Evolutionary conservation across 257 asterid species (phyloP).

Genomic region (Solanum pinnatisectum): DNA sequence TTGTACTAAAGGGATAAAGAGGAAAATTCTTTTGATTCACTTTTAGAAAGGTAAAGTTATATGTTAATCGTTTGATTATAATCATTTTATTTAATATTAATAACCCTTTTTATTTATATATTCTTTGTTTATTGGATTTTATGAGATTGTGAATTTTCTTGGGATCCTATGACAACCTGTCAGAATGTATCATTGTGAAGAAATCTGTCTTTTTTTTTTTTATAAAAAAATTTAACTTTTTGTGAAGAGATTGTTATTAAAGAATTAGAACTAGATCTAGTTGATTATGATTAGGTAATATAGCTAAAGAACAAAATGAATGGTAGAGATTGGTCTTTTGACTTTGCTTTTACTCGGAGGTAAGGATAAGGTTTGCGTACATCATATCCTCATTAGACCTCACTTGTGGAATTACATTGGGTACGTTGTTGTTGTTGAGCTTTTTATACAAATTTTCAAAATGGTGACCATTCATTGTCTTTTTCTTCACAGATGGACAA

Average conservation of each 20-base stretch:
- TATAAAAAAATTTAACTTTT: neutral
- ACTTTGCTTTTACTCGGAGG: slow-evolving; percentile 7
- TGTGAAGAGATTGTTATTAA: neutral
- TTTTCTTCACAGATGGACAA: slow-evolving; percentile 46
- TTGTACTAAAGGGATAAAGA: neutral
- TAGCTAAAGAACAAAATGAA: slow-evolving; percentile 30
- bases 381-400: rapidly evolving
- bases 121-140: neutral
- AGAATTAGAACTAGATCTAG: slow-evolving; percentile 32
- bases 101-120: neutral
- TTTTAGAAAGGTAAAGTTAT: neutral
- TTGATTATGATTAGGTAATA: neutral
- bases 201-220: neutral
- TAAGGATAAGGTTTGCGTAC: neutral
- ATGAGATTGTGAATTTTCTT: slow-evolving; percentile 8
- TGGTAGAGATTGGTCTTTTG: slow-evolving; percentile 39
- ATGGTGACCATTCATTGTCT: slow-evolving; percentile 43
- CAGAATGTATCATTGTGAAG: slow-evolving; percentile 6
- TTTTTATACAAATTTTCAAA: slow-evolving; percentile 28
- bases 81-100: neutral
- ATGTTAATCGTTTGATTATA: neutral
- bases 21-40: neutral
- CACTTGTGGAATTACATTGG: rapidly evolving
- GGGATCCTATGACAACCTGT: slow-evolving; percentile 25
- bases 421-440: neutral